These are phyloP conservation scores for Xylaria sp. DNA, from an alignment of 2,329 filamentous ascomycete species.

Conservation along the genomic window DNA sequence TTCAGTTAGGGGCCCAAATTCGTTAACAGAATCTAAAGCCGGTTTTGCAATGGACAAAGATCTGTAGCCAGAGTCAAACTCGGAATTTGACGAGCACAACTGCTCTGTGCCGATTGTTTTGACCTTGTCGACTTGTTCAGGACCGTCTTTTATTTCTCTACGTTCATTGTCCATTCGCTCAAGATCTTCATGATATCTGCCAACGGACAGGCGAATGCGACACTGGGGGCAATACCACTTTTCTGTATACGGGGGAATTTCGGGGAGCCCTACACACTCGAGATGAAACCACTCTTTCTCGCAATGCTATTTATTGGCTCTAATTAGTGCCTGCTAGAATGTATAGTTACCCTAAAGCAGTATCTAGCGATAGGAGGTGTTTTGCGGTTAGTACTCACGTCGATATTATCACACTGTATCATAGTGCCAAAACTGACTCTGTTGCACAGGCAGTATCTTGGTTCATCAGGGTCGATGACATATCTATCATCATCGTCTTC, in stretches of 20 bases:
- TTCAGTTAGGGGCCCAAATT: no score
- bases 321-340: constrained; percentile 34
- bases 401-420: constrained; percentile 81
- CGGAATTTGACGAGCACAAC: no score
- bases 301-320: constrained; percentile 59
- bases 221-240: constrained; percentile 90
- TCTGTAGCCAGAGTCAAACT: no score
- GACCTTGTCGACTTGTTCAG: no score
- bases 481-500: constrained; percentile 73
- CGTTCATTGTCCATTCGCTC: no score
- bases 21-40: no score
- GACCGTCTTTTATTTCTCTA: no score
- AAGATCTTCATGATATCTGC: no score
- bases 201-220: constrained; percentile 53
- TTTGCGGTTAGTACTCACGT: constrained; percentile 60
- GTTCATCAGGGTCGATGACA: constrained; percentile 75
- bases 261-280: constrained; percentile 72
- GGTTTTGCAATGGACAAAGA: no score
- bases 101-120: no score
- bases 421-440: constrained; percentile 82
- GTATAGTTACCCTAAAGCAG: constrained; percentile 15
- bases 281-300: constrained; percentile 87
- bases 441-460: constrained; percentile 78
- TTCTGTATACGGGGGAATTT: constrained; percentile 72
- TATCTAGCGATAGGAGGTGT: neutral